These are phyloP conservation scores for Saccharomyces mikatae DNA, from an alignment of 805 yeast genomes.

Conservation along the genomic window DNA sequence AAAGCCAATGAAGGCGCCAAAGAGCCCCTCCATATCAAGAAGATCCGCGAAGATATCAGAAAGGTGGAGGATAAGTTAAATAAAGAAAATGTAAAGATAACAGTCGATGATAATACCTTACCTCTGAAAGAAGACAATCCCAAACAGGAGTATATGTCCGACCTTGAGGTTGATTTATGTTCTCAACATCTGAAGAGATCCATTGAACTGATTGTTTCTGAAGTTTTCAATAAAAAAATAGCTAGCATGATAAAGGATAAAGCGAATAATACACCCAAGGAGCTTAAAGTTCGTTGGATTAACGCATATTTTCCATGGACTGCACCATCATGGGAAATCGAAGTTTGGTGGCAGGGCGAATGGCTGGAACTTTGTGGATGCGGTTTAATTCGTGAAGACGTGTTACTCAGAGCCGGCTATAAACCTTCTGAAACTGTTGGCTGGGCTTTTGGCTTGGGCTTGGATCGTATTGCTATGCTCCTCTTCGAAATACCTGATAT, in stretches of 20 bases:
- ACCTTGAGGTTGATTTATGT: constrained; percentile 58
- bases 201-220: constrained; percentile 71
- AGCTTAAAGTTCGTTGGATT: constrained; percentile 85
- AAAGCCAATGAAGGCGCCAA: constrained; percentile 26
- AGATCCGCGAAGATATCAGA: constrained; percentile 51
- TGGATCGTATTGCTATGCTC: constrained; percentile 93
- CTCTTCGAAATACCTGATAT: constrained; percentile 94
- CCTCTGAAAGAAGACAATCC: constrained; percentile 57
- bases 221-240: constrained; percentile 52
- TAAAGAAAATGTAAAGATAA: constrained; percentile 39
- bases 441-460: constrained; percentile 97
- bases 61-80: constrained; percentile 44
- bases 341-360: constrained; percentile 97
- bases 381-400: constrained; percentile 79
- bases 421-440: constrained; percentile 53
- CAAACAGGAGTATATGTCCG: constrained; percentile 69
- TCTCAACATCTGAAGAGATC: constrained; percentile 78
- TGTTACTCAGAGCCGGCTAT: constrained; percentile 64
- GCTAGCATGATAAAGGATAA: constrained; percentile 31
- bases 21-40: constrained; percentile 30
- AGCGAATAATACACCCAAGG: constrained; percentile 47
- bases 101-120: constrained; percentile 67
- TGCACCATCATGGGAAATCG: constrained; percentile 96
- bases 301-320: constrained; percentile 98
- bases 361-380: constrained; percentile 98